These are phyloP conservation scores for Circinella umbellata DNA, from an alignment of 371 early-diverging fungal genomes.

Conservation along the genomic window DNA sequence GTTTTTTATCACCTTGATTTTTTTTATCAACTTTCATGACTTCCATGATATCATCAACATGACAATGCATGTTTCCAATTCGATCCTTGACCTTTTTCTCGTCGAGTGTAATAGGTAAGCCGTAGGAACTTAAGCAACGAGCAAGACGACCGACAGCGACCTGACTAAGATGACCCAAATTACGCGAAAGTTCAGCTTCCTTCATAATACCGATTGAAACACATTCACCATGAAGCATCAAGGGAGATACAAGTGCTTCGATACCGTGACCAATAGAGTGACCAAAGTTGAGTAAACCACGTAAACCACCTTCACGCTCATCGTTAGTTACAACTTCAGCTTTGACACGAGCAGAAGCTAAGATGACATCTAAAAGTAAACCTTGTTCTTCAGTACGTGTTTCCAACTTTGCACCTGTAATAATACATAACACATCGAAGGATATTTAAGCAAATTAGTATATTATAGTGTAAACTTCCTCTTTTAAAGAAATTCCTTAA, in stretches of 20 bases:
- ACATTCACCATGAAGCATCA: constrained; percentile 96
- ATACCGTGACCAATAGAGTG: constrained; percentile 97
- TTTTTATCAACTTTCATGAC: constrained; percentile 97
- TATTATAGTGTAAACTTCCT: too few relatives aligned
- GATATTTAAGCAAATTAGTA: too few relatives aligned
- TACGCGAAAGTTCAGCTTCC: constrained; percentile 93
- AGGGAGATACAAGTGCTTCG: constrained; percentile 91
- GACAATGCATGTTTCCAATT: constrained; percentile 68
- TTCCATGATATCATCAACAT: constrained; percentile 85
- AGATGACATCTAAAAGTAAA: constrained; percentile 82
- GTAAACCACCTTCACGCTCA: constrained; percentile 94
- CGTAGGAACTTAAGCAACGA: constrained; percentile 87
- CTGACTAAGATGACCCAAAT: constrained; percentile 85
- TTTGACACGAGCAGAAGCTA: constrained; percentile 91
- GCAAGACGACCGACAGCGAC: constrained; percentile 90
- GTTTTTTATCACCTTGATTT: constrained; percentile 91
- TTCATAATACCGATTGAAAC: constrained; percentile 94
- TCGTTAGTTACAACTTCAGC: constrained; percentile 95
- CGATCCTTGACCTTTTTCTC: constrained; percentile 76
- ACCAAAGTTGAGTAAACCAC: constrained; percentile 96
- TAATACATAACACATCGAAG: not conserved
- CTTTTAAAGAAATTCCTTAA: too few relatives aligned
- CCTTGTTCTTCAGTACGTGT: constrained; percentile 68
- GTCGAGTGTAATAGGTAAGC: constrained; percentile 83
- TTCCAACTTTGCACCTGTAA: constrained; percentile 62